Evolutionary conservation across 2,329 filamentous ascomycete species (phyloP), one percentile per base, ranked within the genome.

Genomic region (Trichoderma koningii): DNA sequence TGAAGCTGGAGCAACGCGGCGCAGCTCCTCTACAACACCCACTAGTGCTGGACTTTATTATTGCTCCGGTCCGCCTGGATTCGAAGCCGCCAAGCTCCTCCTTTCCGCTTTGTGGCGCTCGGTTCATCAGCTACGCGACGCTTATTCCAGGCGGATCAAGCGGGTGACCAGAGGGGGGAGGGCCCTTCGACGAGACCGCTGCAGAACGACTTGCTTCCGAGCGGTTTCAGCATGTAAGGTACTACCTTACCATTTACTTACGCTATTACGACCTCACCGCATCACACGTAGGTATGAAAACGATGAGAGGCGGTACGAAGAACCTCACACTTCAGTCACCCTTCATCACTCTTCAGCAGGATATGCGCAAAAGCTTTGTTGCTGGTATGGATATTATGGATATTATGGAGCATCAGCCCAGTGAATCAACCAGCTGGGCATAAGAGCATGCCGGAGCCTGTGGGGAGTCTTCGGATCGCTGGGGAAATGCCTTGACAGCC

Each of bases 1-100:
- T 62, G 59, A 45, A 10, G 48, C 23, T 60, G 56, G 56, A 52
- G 57, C 57, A 30, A 42, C 57, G 47, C 57, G 57, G 57, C 57
- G 57, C 57, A 61, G 57, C 56, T 30, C 30, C 3, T 45, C 28
- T 45, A 9, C 21, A 47, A 52, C 19, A 34, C 7, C 30, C 21
- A 42, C 57, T 61, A 56, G 41, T 23, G 26, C 23, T 30, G 26
- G 42, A 12, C 26, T 45, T 21, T 56, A 56, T 21, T 56, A 56
- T 47, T 56, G 55, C 55, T 56, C 55, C 42, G 48, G 47, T 45
- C 48, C 7, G 23, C 57, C 26, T 44, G 34, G 57, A 52, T 28
- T 44, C 21, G 38, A 56, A 56, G 15, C 38, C 53, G 53, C 53
- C 53, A 56, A 56, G 53, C 53, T 17, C 53, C 19, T 17, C 53